Percentiles rank a stretch among this genome's conserved stretches.
These are phyloP conservation scores for Lithospermum erythrorhizon DNA, from an alignment of 257 asterid species.

Conservation along the genomic window DNA sequence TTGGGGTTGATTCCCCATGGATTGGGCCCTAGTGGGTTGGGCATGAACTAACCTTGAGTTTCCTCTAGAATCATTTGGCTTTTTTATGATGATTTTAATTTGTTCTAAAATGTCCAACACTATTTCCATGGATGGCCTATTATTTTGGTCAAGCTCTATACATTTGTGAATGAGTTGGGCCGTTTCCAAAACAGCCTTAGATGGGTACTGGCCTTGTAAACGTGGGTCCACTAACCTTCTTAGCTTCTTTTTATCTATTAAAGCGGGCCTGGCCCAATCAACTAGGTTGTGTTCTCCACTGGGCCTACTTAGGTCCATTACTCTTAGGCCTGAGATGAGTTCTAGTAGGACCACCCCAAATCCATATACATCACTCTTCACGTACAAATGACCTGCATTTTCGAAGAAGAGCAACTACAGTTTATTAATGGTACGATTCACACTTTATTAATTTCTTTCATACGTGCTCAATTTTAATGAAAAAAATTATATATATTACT, in stretches of 20 bases:
- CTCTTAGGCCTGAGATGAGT: slow-evolving; percentile 52
- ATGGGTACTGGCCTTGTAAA: slow-evolving; percentile 7
- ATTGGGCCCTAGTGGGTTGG: background rate
- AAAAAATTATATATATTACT: too few relatives aligned
- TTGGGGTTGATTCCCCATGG: too few relatives aligned
- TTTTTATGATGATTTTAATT: slow-evolving; percentile 14
- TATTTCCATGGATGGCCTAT: slow-evolving; percentile 13
- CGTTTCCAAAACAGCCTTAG: slow-evolving; percentile 1
- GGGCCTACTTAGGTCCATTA: slow-evolving; percentile 57
- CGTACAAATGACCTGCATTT: slow-evolving; percentile 64
- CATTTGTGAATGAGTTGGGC: slow-evolving; percentile 9
- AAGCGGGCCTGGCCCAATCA: slow-evolving; percentile 10
- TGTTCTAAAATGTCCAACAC: slow-evolving; percentile 11
- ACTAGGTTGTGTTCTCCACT: slow-evolving; percentile 33
- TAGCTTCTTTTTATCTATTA: slow-evolving; percentile 8
- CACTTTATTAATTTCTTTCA: too few relatives aligned
- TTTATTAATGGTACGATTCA: too few relatives aligned
- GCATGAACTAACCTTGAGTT: background rate
- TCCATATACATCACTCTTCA: slow-evolving; percentile 79
- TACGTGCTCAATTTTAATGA: too few relatives aligned
- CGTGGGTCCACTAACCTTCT: slow-evolving; percentile 12
- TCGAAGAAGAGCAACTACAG: too few relatives aligned
- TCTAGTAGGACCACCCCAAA: slow-evolving; percentile 75
- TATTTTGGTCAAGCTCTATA: slow-evolving; percentile 3
- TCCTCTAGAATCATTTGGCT: slow-evolving; percentile 19